phyloP scores from a whole-genome alignment of 2,329 filamentous ascomycete genomes.

The Colletotrichum spaethianum region DNA sequence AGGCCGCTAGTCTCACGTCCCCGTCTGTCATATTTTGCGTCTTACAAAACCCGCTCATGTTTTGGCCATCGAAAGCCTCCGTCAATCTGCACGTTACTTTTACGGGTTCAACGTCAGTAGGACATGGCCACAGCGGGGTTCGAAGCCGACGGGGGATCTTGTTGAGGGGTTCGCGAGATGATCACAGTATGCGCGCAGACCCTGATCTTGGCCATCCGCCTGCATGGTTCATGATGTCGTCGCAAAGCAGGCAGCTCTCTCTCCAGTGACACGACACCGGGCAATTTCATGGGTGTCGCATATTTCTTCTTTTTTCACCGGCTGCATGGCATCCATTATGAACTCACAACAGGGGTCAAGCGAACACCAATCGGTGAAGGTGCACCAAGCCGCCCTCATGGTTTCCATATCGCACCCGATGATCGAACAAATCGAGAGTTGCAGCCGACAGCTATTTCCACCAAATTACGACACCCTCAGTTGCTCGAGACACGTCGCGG shows the following conservation, averaged over 20 bases:
- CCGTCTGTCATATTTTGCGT: constrained; percentile 26
- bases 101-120: background rate
- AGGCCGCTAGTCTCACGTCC: constrained; percentile 10
- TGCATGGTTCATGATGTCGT: constrained; percentile 2
- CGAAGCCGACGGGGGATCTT: background rate
- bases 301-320: constrained; percentile 24
- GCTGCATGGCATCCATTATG: background rate
- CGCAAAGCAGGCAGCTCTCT: background rate
- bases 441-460: background rate
- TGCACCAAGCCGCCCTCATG: background rate
- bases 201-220: background rate
- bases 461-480: background rate
- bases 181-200: background rate
- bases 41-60: background rate
- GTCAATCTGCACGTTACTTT: background rate
- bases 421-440: background rate
- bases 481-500: background rate
- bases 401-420: background rate
- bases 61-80: background rate
- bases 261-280: background rate
- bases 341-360: background rate
- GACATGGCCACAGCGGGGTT: background rate
- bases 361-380: background rate
- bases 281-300: constrained; percentile 1
- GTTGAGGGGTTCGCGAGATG: background rate